These are phyloP conservation scores for Excoecaria cochinchinensis DNA, from an alignment of 345 rosid genomes.

Conservation along the genomic window DNA sequence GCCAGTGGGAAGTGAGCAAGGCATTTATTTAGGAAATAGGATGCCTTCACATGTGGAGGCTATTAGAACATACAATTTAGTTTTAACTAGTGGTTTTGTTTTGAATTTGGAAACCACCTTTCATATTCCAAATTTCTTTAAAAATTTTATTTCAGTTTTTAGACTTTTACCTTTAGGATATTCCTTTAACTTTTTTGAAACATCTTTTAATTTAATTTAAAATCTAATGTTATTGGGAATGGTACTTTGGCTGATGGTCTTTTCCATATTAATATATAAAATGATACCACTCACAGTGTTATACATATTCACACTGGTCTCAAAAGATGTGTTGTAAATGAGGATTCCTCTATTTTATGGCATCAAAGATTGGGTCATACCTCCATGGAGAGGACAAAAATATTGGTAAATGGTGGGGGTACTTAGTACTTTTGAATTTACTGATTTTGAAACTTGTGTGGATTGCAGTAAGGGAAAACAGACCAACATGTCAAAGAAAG, in stretches of 20 bases:
- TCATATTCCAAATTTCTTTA: conserved; percentile 14
- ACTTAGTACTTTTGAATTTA: not conserved
- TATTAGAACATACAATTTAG: not conserved
- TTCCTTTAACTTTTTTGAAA: too few relatives aligned
- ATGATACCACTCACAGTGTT: not conserved
- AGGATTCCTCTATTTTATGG: not conserved
- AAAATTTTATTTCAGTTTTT: conserved; percentile 9
- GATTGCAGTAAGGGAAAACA: not conserved
- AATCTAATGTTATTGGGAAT: not conserved
- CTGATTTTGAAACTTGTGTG: not conserved
- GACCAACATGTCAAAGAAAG: not conserved
- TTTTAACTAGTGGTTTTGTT: conserved; percentile 4
- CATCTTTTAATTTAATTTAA: too few relatives aligned
- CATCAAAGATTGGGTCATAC: not conserved
- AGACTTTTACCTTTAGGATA: conserved; percentile 9
- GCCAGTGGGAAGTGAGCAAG: conserved; percentile 8
- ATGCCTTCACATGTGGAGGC: conserved; percentile 10
- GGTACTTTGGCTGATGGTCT: not conserved
- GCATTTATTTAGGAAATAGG: not conserved
- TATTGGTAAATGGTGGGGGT: not conserved
- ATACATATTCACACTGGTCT: not conserved
- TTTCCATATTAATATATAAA: not conserved
- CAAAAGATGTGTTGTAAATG: not conserved
- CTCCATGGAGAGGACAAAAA: not conserved
- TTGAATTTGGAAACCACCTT: conserved; percentile 3